Evolutionary conservation across 345 rosid genomes (phyloP).

Genomic region (Rhodomyrtus tomentosa): DNA sequence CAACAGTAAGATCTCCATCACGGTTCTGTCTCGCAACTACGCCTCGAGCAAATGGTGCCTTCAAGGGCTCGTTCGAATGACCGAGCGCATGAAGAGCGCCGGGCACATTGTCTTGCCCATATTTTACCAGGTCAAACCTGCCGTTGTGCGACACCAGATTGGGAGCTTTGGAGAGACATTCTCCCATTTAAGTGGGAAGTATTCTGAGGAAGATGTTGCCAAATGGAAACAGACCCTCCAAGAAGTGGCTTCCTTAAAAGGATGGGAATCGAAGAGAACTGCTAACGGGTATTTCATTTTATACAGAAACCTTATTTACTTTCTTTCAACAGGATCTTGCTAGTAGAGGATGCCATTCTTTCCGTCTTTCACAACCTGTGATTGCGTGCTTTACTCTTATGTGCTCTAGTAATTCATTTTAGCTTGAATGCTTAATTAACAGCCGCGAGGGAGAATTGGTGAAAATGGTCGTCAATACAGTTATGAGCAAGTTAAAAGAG

Average conservation of each 20-base stretch:
- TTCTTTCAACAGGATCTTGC: not conserved
- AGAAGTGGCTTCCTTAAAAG: not conserved
- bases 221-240: not conserved
- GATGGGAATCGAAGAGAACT: not conserved
- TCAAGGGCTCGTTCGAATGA: not conserved
- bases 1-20: not conserved
- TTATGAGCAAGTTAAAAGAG: not conserved
- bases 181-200: not conserved
- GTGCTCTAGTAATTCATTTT: not conserved
- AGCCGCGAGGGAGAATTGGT: not conserved
- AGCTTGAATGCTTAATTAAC: not conserved
- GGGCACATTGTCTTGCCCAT: not conserved
- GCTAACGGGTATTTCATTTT: not conserved
- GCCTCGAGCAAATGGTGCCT: not conserved
- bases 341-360: not conserved
- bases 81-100: not conserved
- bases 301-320: too few species aligned
- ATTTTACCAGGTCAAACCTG: not conserved
- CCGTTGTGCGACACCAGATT: not conserved
- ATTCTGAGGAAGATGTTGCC: not conserved
- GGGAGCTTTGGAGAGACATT: not conserved
- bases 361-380: not conserved
- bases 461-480: not conserved
- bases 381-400: not conserved
- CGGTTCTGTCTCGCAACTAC: not conserved